Conservation (phyloP, 2,329 filamentous ascomycete genomes). For the Pseudogymnoascus sp. region DNA sequence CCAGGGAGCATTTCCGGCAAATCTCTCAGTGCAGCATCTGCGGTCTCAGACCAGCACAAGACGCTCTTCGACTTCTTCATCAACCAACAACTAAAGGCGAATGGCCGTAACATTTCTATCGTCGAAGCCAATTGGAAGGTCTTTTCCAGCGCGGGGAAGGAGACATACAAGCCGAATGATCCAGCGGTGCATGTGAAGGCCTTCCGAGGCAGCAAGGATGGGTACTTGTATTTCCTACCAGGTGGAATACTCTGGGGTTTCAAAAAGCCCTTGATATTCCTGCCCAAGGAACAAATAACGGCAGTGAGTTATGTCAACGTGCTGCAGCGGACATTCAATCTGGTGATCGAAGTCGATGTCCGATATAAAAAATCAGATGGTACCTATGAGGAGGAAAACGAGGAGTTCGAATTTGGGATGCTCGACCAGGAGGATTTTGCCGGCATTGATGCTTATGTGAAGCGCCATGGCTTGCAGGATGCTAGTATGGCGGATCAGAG, state of each 20-base stretch:
- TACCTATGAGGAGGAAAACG: constrained; percentile 38
- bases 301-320: constrained; percentile 62
- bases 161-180: constrained; percentile 51
- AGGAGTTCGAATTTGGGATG: constrained; percentile 63
- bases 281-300: constrained; percentile 52
- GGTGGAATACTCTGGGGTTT: constrained; percentile 63
- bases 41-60: constrained; percentile 52
- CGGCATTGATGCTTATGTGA: constrained; percentile 57
- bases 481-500: constrained; percentile 61
- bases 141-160: constrained; percentile 50
- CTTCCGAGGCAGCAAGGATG: constrained; percentile 62
- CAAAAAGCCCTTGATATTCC: constrained; percentile 61
- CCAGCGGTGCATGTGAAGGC: constrained; percentile 59
- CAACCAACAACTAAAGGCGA: constrained; percentile 42
- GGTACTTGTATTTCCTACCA: constrained; percentile 59
- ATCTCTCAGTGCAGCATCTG: constrained; percentile 41
- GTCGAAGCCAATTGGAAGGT: constrained; percentile 46
- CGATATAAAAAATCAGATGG: constrained; percentile 23
- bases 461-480: constrained; percentile 54
- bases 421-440: constrained; percentile 61
- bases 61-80: constrained; percentile 56
- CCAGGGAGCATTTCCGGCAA: constrained; percentile 48
- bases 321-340: constrained; percentile 61
- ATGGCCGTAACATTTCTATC: constrained; percentile 41
- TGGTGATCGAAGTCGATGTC: constrained; percentile 50